phyloP scores from a whole-genome alignment of 768 basidiomycete genomes.

The Amylocystis lapponica region DNA sequence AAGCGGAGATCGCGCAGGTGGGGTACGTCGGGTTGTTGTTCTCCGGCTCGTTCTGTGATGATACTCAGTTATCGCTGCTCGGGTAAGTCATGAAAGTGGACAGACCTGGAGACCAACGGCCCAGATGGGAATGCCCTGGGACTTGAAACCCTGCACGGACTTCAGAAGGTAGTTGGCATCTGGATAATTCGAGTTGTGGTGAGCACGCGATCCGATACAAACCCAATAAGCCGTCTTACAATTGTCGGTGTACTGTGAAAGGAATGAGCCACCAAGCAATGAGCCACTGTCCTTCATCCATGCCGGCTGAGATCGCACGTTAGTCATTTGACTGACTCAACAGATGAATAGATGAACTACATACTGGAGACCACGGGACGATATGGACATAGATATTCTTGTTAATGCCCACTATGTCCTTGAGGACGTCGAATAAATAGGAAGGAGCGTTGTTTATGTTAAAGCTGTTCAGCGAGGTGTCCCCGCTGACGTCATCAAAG shows the following conservation, averaged over 20 bases:
- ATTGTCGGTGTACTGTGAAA: conserved; percentile 38
- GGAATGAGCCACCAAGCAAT: conserved; percentile 61
- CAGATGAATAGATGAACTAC: conserved; percentile 11
- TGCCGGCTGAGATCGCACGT: conserved; percentile 41
- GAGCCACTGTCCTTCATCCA: conserved; percentile 71
- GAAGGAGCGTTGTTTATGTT: conserved; percentile 52
- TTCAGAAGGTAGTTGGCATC: conserved; percentile 74
- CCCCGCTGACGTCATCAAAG: conserved; percentile 56
- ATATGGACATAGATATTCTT: conserved; percentile 47
- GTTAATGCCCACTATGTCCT: conserved; percentile 59
- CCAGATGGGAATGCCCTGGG: conserved; percentile 52
- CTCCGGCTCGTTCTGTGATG: conserved; percentile 43
- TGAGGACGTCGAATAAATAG: conserved; percentile 56
- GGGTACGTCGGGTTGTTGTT: conserved; percentile 66
- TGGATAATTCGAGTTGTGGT: conserved; percentile 20
- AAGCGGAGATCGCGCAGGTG: conserved; percentile 49
- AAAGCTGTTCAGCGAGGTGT: conserved; percentile 54
- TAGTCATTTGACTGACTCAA: not conserved
- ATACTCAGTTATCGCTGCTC: not conserved
- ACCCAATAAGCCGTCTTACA: conserved; percentile 38
- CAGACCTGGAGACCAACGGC: conserved; percentile 52
- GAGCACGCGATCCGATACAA: no score
- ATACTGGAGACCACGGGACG: conserved; percentile 73
- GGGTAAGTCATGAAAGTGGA: not conserved
- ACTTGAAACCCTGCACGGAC: conserved; percentile 60